phyloP scores from a whole-genome alignment of 169 alveolate genomes.

The Perkinsus marinus region DNA sequence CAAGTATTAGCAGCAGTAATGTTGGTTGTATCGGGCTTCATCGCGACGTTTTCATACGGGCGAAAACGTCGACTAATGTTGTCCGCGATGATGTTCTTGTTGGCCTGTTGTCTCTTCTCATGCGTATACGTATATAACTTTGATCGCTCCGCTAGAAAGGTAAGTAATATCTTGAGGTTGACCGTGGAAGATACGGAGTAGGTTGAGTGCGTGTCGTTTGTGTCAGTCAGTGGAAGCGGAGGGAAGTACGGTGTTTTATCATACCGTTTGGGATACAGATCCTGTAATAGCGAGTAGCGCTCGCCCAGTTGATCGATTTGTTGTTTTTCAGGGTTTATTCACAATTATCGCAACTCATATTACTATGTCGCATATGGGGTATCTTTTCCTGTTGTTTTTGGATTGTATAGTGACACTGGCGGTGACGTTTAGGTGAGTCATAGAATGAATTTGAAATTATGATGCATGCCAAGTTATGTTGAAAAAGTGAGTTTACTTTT shows the following conservation, averaged over 20 bases:
- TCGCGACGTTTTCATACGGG: not conserved
- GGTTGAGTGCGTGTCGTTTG: not conserved
- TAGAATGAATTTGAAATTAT: not conserved
- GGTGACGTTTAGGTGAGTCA: not conserved
- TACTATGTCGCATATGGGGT: not conserved
- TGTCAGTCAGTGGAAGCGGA: not conserved
- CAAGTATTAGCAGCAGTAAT: not conserved
- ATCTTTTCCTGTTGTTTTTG: not conserved
- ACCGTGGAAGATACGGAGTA: not conserved
- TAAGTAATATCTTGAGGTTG: not conserved
- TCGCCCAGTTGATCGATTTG: not conserved
- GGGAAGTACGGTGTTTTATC: not conserved
- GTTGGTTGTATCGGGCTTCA: not conserved
- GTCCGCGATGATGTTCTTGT: not conserved
- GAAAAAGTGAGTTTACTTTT: no score
- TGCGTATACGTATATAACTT: not conserved
- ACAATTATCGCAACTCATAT: not conserved
- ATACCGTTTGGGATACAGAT: not conserved
- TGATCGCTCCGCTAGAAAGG: not conserved
- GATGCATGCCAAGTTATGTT: no score
- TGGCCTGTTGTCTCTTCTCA: not conserved
- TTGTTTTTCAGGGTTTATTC: not conserved
- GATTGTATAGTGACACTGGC: not conserved
- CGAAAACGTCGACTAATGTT: not conserved
- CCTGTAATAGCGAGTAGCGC: not conserved